Base-by-base conservation (phyloP, 2,329 filamentous ascomycete species). In the Pleochaeta shiraiana region DNA sequence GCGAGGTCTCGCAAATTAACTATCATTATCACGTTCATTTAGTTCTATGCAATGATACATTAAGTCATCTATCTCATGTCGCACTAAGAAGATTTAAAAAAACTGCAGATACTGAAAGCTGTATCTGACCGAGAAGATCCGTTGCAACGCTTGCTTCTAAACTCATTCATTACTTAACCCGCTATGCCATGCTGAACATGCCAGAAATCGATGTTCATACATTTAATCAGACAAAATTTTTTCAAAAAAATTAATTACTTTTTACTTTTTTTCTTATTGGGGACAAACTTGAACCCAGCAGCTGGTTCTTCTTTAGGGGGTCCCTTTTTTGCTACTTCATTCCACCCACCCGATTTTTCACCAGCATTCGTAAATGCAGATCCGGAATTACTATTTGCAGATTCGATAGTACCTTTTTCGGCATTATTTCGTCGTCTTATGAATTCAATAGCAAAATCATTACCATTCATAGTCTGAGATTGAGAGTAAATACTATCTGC, bases 291-390 rank as follows among this genome's bases (percentile, higher is more conserved):
- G 78, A 96, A 97, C 28, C 79, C 81, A 53, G 75, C 73, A 61
- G 75, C 67, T 63, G 69, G 68, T 71, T 69, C 75, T 71, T 76
- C 75, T 67, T 74, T 75, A 65, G 77, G 76, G 64, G 77, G 76
- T 61, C 87, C 87, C 79, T 96, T 96, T 84, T 97, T 97, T 1
- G 93, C 93, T 63, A 98, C 93, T 76, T 97, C 93, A 70, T 81
- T 95, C 93, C 93, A 98, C 24, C 92, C 92, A 64, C 88, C 85
- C 30, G 76, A 71, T 62, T 75, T 77, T 68, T 76, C 77, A 53
- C 75, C 74, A 68, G 74, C 77, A 67, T 70, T 74, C 65, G 71
- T 72, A 61, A 71, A 72, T 71, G 74, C 63, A 71, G 79, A 72
- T 37, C 77, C 79, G 2, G 83, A 80, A 64, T 76, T 81, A 39